Conservation (phyloP, 441 rosid genomes). For the Pelargonium hybrid region DNA sequence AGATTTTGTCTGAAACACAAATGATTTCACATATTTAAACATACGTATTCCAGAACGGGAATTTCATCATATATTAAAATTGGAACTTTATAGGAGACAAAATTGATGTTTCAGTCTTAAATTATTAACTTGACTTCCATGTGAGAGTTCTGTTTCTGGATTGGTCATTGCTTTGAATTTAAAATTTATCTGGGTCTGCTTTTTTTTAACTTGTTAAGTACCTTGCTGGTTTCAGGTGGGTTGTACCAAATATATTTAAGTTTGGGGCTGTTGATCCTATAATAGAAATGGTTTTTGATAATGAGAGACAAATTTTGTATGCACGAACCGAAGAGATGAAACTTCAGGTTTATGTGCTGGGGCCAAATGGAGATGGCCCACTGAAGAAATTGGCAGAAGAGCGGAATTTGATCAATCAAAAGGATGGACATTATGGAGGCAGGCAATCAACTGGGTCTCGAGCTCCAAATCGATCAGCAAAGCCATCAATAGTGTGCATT, state of each 20-base stretch:
- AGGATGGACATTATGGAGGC: slow-evolving; percentile 59
- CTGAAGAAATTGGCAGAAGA: slow-evolving; percentile 90
- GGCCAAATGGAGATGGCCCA: slow-evolving; percentile 67
- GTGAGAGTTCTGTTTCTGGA: slow-evolving; percentile 6
- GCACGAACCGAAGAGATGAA: slow-evolving; percentile 90
- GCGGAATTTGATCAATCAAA: slow-evolving; percentile 72
- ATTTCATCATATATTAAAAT: background rate
- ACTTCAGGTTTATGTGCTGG: slow-evolving; percentile 73
- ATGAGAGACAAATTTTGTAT: slow-evolving; percentile 82
- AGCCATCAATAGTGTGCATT: slow-evolving; percentile 74
- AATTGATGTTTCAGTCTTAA: background rate
- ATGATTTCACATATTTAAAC: slow-evolving; percentile 7
- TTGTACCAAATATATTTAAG: slow-evolving; percentile 80
- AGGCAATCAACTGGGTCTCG: slow-evolving; percentile 55
- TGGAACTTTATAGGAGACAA: background rate
- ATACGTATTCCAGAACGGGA: background rate
- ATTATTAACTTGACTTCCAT: background rate
- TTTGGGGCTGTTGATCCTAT: slow-evolving; percentile 90
- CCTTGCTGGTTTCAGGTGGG: slow-evolving; percentile 58
- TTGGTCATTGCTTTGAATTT: slow-evolving; percentile 3
- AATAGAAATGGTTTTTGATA: slow-evolving; percentile 83
- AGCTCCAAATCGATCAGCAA: slow-evolving; percentile 42
- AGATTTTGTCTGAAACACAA: background rate
- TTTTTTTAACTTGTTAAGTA: slow-evolving; percentile 7
- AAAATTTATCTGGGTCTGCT: background rate